Conservation (phyloP, 139 green algal species). For the Micractinium conductrix region DNA sequence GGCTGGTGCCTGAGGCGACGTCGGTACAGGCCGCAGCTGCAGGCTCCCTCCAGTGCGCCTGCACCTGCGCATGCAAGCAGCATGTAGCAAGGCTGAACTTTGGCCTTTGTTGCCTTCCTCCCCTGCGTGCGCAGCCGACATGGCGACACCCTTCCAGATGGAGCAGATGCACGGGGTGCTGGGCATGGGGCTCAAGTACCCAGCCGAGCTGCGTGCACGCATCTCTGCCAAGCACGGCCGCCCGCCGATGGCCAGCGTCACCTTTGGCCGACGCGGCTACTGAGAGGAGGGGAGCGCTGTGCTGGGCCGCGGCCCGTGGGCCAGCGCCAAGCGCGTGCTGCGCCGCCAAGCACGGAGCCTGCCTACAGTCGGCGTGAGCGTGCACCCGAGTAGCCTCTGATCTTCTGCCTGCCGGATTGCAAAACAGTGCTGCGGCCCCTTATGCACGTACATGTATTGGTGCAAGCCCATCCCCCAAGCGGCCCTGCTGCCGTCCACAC, state of each 20-base stretch:
- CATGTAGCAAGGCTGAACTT: too few relatives aligned
- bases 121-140: not conserved
- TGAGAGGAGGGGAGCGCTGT: not conserved
- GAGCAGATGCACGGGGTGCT: conserved; percentile 2
- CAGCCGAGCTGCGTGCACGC: not conserved
- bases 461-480: too few relatives aligned
- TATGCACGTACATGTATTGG: too few relatives aligned
- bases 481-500: too few relatives aligned
- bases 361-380: too few relatives aligned
- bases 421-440: too few relatives aligned
- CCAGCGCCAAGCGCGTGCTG: too few relatives aligned
- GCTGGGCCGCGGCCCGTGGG: too few relatives aligned
- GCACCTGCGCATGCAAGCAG: not conserved
- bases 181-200: not conserved
- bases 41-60: not conserved
- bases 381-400: too few relatives aligned
- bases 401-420: too few relatives aligned
- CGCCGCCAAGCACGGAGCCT: too few relatives aligned
- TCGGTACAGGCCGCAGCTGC: not conserved
- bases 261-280: not conserved
- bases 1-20: not conserved
- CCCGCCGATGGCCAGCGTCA: not conserved
- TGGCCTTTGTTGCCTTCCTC: not conserved
- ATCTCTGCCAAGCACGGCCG: not conserved
- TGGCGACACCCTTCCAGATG: not conserved